These are phyloP conservation scores for Russula ochroleuca DNA, from an alignment of 768 basidiomycete genomes.

Conservation along the genomic window DNA sequence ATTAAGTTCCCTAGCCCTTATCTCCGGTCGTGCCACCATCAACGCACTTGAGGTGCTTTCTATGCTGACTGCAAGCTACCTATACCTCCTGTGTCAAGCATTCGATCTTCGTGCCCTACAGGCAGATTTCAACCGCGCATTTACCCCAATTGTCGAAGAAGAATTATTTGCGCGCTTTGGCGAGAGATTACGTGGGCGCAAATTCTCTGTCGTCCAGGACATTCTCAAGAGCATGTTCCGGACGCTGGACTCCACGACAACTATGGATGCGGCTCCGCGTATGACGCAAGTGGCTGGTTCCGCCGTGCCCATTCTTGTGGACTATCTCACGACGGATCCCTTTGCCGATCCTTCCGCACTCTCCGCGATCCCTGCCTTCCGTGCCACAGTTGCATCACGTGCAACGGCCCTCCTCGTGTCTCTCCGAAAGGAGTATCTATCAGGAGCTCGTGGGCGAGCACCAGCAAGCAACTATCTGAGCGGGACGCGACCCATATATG, in stretches of 20 bases:
- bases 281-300: conserved; percentile 70
- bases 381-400: conserved; percentile 47
- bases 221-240: conserved; percentile 45
- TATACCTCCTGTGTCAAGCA: conserved; percentile 81
- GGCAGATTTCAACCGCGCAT: conserved; percentile 51
- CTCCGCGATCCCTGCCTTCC: conserved; percentile 48
- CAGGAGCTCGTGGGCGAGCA: conserved; percentile 53
- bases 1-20: conserved; percentile 70
- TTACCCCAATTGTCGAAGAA: conserved; percentile 46
- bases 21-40: conserved; percentile 77
- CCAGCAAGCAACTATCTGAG: conserved; percentile 67
- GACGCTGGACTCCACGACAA: conserved; percentile 59
- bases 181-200: conserved; percentile 37
- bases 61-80: conserved; percentile 66
- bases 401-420: conserved; percentile 44
- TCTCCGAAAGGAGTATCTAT: conserved; percentile 54
- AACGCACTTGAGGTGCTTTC: conserved; percentile 75
- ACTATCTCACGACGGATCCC: conserved; percentile 42
- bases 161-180: conserved; percentile 49
- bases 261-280: conserved; percentile 64
- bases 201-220: conserved; percentile 36
- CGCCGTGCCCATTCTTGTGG: conserved; percentile 57
- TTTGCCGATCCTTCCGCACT: conserved; percentile 29
- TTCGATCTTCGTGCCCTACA: conserved; percentile 78
- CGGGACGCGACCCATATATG: conserved; percentile 68